Percentiles rank a stretch among this genome's conserved stretches.
Conservation (phyloP, 345 rosid genomes). For the Eucalyptus sideroxylon region DNA sequence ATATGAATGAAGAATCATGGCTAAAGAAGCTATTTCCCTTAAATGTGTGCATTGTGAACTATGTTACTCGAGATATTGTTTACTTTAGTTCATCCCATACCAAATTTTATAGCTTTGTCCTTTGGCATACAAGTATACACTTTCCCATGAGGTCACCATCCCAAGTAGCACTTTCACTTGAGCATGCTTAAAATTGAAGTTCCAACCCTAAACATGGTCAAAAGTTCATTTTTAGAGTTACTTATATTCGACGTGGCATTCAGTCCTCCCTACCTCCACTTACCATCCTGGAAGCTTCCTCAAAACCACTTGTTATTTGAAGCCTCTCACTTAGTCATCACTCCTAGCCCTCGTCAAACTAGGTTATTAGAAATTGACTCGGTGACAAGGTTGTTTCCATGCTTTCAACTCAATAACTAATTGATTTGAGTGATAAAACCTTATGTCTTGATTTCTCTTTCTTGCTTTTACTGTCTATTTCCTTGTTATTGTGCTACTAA, state of each 20-base stretch:
- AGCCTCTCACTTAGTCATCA: neutral
- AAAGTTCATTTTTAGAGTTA: neutral
- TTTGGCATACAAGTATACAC: neutral
- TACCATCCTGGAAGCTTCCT: neutral
- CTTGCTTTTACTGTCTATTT: no score
- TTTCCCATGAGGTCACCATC: neutral
- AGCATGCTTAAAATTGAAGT: neutral
- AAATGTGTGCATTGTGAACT: neutral
- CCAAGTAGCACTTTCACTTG: neutral
- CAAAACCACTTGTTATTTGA: rapidly evolving
- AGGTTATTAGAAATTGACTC: neutral
- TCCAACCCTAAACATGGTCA: neutral
- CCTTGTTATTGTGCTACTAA: neutral
- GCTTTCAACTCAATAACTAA: neutral
- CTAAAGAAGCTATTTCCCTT: neutral
- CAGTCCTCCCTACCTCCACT: neutral
- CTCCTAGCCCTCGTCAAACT: neutral
- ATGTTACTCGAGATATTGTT: neutral
- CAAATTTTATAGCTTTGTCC: neutral
- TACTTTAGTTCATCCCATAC: neutral
- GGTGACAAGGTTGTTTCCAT: neutral
- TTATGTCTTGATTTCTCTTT: no score
- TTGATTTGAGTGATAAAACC: neutral
- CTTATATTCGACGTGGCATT: neutral
- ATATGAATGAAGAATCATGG: neutral